Conservation (phyloP, 495 filamentous ascomycete species). For the Penicillium malachiteum region DNA sequence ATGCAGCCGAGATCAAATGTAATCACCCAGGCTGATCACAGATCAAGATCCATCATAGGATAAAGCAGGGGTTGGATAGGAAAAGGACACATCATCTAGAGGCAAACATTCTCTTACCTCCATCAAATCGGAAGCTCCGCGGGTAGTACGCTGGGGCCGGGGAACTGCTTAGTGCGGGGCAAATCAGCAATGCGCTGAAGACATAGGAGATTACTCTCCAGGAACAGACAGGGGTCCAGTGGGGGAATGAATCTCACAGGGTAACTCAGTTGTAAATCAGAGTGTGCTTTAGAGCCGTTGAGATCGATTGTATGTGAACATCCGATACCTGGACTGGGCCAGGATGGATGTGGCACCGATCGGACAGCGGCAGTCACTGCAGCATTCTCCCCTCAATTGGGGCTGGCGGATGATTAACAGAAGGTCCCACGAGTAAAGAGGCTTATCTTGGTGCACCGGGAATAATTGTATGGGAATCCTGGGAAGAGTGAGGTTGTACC, state of each 20-base stretch:
- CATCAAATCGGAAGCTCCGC: slow-evolving; percentile 5
- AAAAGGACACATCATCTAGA: not conserved
- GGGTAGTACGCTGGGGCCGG: not conserved
- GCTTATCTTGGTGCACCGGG: not conserved
- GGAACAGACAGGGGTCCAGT: slow-evolving; percentile 5
- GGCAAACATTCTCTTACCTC: slow-evolving; percentile 14
- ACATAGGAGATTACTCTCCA: not conserved
- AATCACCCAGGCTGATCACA: not conserved
- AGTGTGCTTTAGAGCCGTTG: not conserved
- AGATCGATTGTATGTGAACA: slow-evolving; percentile 13
- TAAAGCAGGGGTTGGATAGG: not conserved
- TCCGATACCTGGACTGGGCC: slow-evolving; percentile 14
- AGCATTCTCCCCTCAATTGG: slow-evolving; percentile 1
- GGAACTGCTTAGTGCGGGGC: slow-evolving; percentile 1
- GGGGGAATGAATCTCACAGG: not conserved
- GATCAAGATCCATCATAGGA: not conserved
- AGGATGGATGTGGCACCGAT: slow-evolving; percentile 11
- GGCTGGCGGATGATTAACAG: not conserved
- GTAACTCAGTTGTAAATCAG: slow-evolving; percentile 1
- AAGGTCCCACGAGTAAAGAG: not conserved
- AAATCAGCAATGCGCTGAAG: not conserved
- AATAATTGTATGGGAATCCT: not conserved
- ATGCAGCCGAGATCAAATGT: not conserved
- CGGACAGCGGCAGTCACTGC: slow-evolving; percentile 13
- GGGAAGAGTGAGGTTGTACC: slow-evolving; percentile 1